Evolutionary conservation across 1,284 basidiomycete genomes (phyloP).

Genomic region (Ustilago tritici): DNA sequence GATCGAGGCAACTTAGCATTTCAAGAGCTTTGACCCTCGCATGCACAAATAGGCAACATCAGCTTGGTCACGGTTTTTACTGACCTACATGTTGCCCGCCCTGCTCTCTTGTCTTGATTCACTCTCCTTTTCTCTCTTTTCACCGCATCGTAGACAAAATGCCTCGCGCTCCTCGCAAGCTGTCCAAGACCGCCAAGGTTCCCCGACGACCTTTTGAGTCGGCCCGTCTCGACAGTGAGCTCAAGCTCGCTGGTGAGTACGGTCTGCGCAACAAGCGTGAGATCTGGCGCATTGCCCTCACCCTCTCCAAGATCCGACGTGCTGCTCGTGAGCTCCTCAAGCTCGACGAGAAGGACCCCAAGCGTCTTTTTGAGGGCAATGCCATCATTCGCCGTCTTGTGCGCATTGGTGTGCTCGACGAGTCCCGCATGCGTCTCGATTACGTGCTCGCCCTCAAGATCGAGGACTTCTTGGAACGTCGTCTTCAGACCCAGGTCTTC

Average conservation of each 20-base stretch:
- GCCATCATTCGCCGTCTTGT: conserved; percentile 98
- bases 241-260: conserved; percentile 99
- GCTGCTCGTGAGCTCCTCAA: conserved; percentile 99
- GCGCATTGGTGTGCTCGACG: conserved; percentile 99
- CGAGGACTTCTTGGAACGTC: conserved; percentile 99
- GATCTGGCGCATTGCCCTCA: conserved; percentile 98
- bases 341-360: conserved; percentile 99
- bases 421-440: conserved; percentile 88
- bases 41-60: conserved; percentile 48
- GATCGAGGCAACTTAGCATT: conserved; percentile 59
- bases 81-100: conserved; percentile 50
- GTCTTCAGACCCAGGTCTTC: conserved; percentile 99
- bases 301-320: conserved; percentile 99
- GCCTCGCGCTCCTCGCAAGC: conserved; percentile 68
- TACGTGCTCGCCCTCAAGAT: conserved; percentile 99
- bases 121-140: conserved; percentile 1
- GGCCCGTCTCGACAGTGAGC: conserved; percentile 97
- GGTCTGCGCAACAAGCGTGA: conserved; percentile 99
- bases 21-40: conserved; percentile 58
- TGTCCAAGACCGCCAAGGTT: conserved; percentile 74
- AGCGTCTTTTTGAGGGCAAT: conserved; percentile 99
- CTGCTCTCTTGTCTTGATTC: conserved; percentile 30
- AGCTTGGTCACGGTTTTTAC: conserved; percentile 29
- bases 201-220: conserved; percentile 97
- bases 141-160: conserved; percentile 39